Evolutionary conservation across 1,139 yeast genomes (phyloP).

Genomic region (Yarrowia galli): DNA sequence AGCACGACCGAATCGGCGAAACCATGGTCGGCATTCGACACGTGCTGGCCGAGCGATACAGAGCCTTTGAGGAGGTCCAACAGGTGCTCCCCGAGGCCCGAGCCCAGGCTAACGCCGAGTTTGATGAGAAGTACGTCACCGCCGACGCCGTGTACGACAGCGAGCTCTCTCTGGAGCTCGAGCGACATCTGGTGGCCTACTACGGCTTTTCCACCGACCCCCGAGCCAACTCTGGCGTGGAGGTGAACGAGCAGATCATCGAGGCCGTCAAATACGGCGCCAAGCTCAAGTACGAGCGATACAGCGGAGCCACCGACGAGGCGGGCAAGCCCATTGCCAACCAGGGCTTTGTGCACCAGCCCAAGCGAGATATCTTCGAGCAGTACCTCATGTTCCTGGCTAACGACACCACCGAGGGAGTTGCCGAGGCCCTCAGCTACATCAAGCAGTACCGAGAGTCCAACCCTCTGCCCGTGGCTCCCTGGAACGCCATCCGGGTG

Average conservation of each 20-base stretch:
- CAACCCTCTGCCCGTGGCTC: conserved; percentile 36
- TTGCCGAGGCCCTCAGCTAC: conserved; percentile 61
- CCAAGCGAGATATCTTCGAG: conserved; percentile 57
- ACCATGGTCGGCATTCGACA: conserved; percentile 83
- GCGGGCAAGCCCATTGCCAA: conserved; percentile 9
- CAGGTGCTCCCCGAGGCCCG: conserved; percentile 56
- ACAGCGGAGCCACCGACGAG: conserved; percentile 30
- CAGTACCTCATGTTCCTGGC: conserved; percentile 59
- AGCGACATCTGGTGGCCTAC: conserved; percentile 79
- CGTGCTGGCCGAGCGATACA: conserved; percentile 85
- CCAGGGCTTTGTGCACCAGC: conserved; percentile 44
- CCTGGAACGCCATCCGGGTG: conserved; percentile 37
- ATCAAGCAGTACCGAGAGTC: conserved; percentile 53
- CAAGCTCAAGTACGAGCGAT: conserved; percentile 38
- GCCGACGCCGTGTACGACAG: conserved; percentile 65
- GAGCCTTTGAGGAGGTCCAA: conserved; percentile 69
- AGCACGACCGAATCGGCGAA: conserved; percentile 51
- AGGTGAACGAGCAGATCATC: conserved; percentile 43
- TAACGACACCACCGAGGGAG: conserved; percentile 56
- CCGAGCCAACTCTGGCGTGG: conserved; percentile 41
- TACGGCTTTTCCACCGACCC: conserved; percentile 70
- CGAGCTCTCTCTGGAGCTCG: conserved; percentile 70
- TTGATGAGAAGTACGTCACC: conserved; percentile 63
- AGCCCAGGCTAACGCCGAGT: conserved; percentile 61
- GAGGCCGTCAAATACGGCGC: conserved; percentile 42